phyloP scores from a whole-genome alignment of 1,284 basidiomycete genomes.

The Malassezia caprae region DNA sequence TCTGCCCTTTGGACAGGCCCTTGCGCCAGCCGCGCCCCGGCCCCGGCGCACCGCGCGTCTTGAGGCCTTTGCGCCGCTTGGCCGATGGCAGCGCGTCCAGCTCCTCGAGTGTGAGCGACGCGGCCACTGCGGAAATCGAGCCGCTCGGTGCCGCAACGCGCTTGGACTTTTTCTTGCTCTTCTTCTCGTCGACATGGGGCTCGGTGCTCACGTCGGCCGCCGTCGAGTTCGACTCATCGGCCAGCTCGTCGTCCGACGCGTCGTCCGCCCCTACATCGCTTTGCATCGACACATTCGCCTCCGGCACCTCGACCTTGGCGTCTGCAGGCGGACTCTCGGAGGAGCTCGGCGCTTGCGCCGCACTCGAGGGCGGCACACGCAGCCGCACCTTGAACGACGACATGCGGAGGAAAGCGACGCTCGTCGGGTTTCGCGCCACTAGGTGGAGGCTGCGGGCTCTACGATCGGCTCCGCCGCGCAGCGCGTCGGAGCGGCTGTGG shows the following conservation, averaged over 20 bases:
- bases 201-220: background rate
- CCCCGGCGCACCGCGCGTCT: slow-evolving; percentile 41
- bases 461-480: background rate
- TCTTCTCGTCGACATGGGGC: background rate
- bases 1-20: slow-evolving; percentile 43
- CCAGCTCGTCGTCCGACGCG: slow-evolving; percentile 5
- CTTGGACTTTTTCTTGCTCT: background rate
- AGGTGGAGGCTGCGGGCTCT: background rate
- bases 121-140: slow-evolving; percentile 14
- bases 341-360: background rate
- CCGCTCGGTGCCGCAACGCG: slow-evolving; percentile 3
- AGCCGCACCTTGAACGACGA: slow-evolving; percentile 15
- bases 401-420: background rate
- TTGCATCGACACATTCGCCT: background rate
- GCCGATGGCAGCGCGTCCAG: slow-evolving; percentile 43
- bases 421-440: background rate
- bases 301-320: background rate
- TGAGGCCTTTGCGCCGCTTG: slow-evolving; percentile 39
- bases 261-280: background rate
- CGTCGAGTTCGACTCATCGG: background rate
- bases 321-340: background rate
- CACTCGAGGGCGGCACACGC: slow-evolving; percentile 12
- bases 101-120: slow-evolving; percentile 33
- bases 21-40: slow-evolving; percentile 45
- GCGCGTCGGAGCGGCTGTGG: too few species aligned